Conservation (phyloP, 371 early-diverging fungal genomes). For the Capillidium rhysosporum region DNA sequence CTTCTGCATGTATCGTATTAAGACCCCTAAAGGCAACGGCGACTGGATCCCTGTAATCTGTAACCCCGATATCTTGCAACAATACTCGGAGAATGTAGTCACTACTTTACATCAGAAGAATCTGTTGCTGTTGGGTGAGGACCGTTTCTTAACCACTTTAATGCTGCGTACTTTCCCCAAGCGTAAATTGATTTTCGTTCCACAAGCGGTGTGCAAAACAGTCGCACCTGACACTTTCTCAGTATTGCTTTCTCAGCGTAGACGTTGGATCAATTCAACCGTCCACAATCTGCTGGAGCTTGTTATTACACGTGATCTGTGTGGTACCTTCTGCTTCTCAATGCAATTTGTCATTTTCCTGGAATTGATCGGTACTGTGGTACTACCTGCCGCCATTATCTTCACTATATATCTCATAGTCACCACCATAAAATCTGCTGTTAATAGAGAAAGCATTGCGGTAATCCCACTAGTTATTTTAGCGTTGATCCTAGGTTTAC, state of each 20-base stretch:
- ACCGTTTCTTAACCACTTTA: slow-evolving; percentile 83
- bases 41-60: slow-evolving; percentile 44
- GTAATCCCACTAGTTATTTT: slow-evolving; percentile 36
- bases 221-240: slow-evolving; percentile 60
- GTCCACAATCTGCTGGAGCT: slow-evolving; percentile 85
- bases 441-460: slow-evolving; percentile 5
- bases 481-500: slow-evolving; percentile 46
- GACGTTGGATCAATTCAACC: slow-evolving; percentile 87
- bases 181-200: slow-evolving; percentile 83
- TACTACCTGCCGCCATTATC: slow-evolving; percentile 62
- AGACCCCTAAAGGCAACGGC: slow-evolving; percentile 31
- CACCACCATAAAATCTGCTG: slow-evolving; percentile 5
- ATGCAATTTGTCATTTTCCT: slow-evolving; percentile 73
- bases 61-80: slow-evolving; percentile 51
- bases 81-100: slow-evolving; percentile 81
- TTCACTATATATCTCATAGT: slow-evolving; percentile 20
- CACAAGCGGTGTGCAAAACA: slow-evolving; percentile 68
- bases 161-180: slow-evolving; percentile 86
- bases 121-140: slow-evolving; percentile 85
- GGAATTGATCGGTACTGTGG: slow-evolving; percentile 66
- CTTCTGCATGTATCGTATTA: slow-evolving; percentile 78
- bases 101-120: slow-evolving; percentile 92
- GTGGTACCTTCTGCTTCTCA: slow-evolving; percentile 74
- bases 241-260: slow-evolving; percentile 63
- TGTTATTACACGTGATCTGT: slow-evolving; percentile 60